Evolutionary conservation across 495 filamentous ascomycete genomes (phyloP), one percentile per base, ranked within the genome.

Genomic region (Penicillium arizonense): DNA sequence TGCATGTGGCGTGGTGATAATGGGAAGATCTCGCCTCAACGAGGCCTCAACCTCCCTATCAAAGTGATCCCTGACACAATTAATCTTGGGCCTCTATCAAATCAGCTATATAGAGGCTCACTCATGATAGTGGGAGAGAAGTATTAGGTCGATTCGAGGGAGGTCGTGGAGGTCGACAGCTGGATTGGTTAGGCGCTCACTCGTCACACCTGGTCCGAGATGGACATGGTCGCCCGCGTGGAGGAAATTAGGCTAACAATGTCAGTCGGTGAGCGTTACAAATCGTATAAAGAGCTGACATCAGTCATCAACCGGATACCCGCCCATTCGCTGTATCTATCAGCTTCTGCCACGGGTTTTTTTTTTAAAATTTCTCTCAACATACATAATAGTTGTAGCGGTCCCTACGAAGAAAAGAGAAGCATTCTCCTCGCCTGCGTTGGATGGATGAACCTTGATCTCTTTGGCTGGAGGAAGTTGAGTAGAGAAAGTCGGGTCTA

Each of bases 151-250:
- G 9, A 88, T 69, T 0, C 73, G 64, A 1, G 86, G 86, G 10
- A 88, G 64, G 14, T 80, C 73, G 35, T 83, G 73, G 7, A 89
- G 52, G 48, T 85, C 82, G 2, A 88, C 68, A 0, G 79, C 81
- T 10, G 85, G 86, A 53, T 87, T 77, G 3, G 77, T 85, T 4
- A 63, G 59, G 0, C 86, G 72, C 21, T 68, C 59, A 0, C 73
- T 71, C 1, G 77, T 77, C 0, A 88, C 81, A 1, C 83, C 84
- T 0, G 85, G 84, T 0, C 84, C 87, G 11, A 89, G 73, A 56
- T 88, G 83, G 3, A 87, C 83, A 53, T 87, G 82, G 59, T 87
- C 82, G 38, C 84, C 83, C 2, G 80, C 81, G 57, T 88, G 86
- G 1, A 90, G 78, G 67, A 88, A 88, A 65, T 88, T 89, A 23